A percentile compares a stretch with the other conserved stretches of the same genome.
These are phyloP conservation scores for Metschnikowia colocasiae DNA, from an alignment of 805 yeast species.

Conservation along the genomic window DNA sequence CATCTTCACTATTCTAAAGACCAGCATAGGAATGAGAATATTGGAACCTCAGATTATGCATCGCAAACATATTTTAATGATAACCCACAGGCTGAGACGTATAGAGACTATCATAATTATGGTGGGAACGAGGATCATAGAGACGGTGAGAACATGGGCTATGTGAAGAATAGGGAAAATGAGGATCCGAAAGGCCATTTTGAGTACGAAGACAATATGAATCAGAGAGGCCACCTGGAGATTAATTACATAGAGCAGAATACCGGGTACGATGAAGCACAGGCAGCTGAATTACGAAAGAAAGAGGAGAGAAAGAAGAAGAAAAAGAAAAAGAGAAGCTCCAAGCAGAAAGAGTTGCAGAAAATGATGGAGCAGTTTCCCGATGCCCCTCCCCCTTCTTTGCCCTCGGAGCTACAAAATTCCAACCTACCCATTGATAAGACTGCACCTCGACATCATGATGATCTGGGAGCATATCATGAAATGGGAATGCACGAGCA, in stretches of 20 bases:
- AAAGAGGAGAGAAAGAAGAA: conserved; percentile 6
- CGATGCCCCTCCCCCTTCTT: conserved; percentile 19
- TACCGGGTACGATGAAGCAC: neutral
- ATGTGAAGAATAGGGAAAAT: neutral
- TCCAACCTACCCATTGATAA: neutral
- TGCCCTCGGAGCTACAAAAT: conserved; percentile 6
- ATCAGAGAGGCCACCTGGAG: neutral
- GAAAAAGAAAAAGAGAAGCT: conserved; percentile 16
- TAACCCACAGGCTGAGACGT: neutral
- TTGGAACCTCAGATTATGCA: neutral
- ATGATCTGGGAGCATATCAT: neutral
- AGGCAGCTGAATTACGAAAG: neutral
- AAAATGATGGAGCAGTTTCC: conserved; percentile 14
- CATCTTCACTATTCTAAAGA: neutral
- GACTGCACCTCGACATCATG: neutral
- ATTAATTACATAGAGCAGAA: neutral
- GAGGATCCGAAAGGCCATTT: neutral
- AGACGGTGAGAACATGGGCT: neutral
- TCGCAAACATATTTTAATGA: neutral
- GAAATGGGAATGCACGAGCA: neutral
- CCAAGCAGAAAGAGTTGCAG: conserved; percentile 6
- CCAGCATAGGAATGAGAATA: neutral
- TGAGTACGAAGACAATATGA: too few relatives aligned
- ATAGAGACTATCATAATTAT: neutral
- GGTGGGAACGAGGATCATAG: neutral